Percentiles rank a stretch among this genome's conserved stretches.
Conservation (phyloP, 140 eudicot genomes). For the Oenanthe javanica region DNA sequence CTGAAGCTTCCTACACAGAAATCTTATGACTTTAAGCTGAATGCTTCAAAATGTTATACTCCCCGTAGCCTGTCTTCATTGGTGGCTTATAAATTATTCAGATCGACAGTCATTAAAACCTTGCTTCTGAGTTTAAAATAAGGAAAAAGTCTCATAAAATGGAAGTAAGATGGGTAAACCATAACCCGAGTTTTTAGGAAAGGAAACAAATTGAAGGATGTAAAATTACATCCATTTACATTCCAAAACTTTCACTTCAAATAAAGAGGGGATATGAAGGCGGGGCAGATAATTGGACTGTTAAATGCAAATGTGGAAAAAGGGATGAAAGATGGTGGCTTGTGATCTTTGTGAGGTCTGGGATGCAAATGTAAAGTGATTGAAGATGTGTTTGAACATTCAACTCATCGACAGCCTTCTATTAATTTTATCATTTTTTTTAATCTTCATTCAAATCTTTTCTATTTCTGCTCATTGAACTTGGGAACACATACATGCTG, state of each 20-base stretch:
- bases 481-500: background rate
- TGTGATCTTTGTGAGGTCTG: too few species aligned
- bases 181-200: background rate
- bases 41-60: background rate
- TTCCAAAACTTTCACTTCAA: background rate
- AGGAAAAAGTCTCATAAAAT: background rate
- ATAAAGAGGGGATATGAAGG: background rate
- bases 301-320: too few species aligned
- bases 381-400: background rate
- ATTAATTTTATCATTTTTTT: background rate
- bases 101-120: background rate
- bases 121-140: background rate
- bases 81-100: background rate
- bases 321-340: too few species aligned
- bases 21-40: background rate
- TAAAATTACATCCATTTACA: background rate
- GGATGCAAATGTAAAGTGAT: too few species aligned
- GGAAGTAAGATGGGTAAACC: background rate
- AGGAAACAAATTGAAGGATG: background rate
- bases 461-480: background rate
- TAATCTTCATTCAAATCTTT: background rate
- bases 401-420: background rate
- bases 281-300: too few species aligned
- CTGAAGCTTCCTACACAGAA: background rate
- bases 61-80: background rate